phyloP scores from a whole-genome alignment of 257 asterid genomes.

The Eustoma russellianum region DNA sequence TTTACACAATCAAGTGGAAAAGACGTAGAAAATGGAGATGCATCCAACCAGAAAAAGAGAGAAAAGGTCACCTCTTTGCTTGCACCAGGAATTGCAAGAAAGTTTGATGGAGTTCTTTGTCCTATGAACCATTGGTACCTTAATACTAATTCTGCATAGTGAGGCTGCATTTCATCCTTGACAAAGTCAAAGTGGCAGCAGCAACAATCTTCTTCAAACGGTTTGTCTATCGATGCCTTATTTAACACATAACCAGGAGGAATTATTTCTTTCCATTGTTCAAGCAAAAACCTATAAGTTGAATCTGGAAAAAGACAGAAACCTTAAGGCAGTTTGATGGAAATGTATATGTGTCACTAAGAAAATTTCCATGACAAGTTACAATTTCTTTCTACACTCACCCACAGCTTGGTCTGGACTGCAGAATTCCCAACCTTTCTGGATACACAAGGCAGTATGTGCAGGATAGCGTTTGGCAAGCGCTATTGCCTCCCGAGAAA shows the following conservation, averaged over 20 bases:
- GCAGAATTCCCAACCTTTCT: constrained; percentile 92
- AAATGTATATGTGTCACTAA: constrained; percentile 7
- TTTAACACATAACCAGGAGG: constrained; percentile 75
- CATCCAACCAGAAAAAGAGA: constrained; percentile 1
- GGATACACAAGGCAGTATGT: constrained; percentile 78
- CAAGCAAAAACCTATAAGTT: constrained; percentile 77
- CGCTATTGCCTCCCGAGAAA: constrained; percentile 67
- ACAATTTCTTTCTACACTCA: constrained; percentile 19
- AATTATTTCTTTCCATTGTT: constrained; percentile 90
- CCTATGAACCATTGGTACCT: constrained; percentile 89
- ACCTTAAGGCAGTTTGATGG: neutral
- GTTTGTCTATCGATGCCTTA: constrained; percentile 63
- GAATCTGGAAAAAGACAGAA: constrained; percentile 50
- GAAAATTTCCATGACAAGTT: constrained; percentile 3
- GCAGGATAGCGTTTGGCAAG: constrained; percentile 89
- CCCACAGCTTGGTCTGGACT: constrained; percentile 89
- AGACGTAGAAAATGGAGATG: neutral
- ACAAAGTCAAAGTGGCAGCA: constrained; percentile 80
- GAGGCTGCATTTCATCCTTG: constrained; percentile 43
- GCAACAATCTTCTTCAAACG: constrained; percentile 93
- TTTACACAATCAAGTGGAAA: neutral
- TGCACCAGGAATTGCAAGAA: constrained; percentile 58
- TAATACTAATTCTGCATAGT: constrained; percentile 39
- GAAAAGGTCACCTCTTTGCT: constrained; percentile 52
- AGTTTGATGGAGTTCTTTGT: constrained; percentile 63